Conservation (phyloP, 2,329 filamentous ascomycete genomes). For the Phialocephala subalpina region DNA sequence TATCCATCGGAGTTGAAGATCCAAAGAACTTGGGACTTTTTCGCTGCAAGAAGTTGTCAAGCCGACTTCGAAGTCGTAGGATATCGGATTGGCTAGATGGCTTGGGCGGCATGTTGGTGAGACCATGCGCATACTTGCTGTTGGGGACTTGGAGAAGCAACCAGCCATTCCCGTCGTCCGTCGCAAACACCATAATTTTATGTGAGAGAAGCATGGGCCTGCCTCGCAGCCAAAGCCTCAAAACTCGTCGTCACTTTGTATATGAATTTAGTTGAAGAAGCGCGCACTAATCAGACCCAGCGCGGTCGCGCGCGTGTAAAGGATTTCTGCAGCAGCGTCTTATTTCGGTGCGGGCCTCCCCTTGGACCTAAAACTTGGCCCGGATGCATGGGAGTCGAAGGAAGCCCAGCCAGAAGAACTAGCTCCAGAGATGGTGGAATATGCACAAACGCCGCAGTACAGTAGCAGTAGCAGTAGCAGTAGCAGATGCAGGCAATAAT, state of each 20-base stretch:
- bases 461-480: not conserved
- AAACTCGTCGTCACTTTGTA: constrained; percentile 9
- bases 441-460: not conserved
- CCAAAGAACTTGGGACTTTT: no score
- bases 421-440: no score
- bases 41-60: no score
- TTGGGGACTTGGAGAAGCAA: not conserved
- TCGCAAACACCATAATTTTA: constrained; percentile 1
- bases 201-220: not conserved
- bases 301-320: constrained; percentile 14
- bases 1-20: no score
- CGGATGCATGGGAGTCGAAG: constrained; percentile 5
- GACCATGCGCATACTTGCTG: not conserved
- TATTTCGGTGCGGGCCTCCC: constrained; percentile 16
- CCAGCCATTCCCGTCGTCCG: not conserved
- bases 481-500: constrained; percentile 15
- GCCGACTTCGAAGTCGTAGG: no score
- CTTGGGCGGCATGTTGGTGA: not conserved
- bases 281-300: constrained; percentile 9
- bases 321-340: constrained; percentile 2
- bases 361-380: constrained; percentile 22
- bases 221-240: not conserved
- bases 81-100: not conserved
- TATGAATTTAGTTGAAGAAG: constrained; percentile 18
- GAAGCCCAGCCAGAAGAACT: not conserved